Base-by-base conservation (phyloP, 345 rosid species). In the Streptanthus diversifolius region DNA sequence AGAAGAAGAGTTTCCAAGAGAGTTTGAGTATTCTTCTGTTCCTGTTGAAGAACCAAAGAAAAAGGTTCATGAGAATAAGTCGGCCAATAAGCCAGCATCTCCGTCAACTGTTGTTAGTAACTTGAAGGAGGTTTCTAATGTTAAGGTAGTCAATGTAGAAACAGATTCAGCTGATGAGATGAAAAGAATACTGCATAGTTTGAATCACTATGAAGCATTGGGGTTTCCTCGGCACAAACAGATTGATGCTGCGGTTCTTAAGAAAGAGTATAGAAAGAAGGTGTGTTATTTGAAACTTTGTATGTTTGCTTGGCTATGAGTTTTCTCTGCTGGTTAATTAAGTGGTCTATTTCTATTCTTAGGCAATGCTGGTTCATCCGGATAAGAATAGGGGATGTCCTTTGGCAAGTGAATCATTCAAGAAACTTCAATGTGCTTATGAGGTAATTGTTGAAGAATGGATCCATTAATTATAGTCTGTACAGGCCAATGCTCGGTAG, bases 311-410 rank as follows among this genome's bases (percentile, higher is more conserved):
- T 45, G 44, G 56, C 27, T 33, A 8, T 19, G 69, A 18, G 56
- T 48, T 32, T 45, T 30, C 63, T 10, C 63, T 57, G 43, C n/a
- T 57, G 39, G 43, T 54, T 67, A 61, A 33, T 19, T 24, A 61
- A 61, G 22, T 54, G 30, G 29, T 58, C 15, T 56, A 5, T 32
- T 33, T 56, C 4, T 76, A 8, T 63, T 49, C 18, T 75, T 56
- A 95, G 99, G 99, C 99, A 66, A 95, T 88, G 98, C 86, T 92
- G 77, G 99, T 95, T 60, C 99, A 95, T 86, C 99, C 99, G 9
- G 99, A 91, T 84, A 95, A 95, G 81, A 95, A 95, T 74, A 84
- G 84, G 95, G 98, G 99, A 72, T 90, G 87, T 80, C 82, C 93
- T 48, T 73, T 84, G 25, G 98, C 98, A 41, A 92, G 99, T 68